phyloP scores from a whole-genome alignment of 192 early-diverging fungal genomes.

The Thamnidium elegans region DNA sequence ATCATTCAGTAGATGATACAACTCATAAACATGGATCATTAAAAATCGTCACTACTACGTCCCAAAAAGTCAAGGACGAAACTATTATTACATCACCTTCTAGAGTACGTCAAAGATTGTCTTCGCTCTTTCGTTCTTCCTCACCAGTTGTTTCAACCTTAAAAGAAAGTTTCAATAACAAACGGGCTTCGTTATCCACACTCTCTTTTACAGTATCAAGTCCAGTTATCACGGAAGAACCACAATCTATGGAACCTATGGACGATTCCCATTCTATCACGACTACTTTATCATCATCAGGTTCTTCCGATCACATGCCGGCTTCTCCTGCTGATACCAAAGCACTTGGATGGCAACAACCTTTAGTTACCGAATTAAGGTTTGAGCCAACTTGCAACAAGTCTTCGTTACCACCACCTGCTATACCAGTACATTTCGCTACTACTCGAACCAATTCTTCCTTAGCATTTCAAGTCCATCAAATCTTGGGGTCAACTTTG shows the following conservation, averaged over 20 bases:
- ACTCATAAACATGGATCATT: neutral
- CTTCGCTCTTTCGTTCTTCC: conserved; percentile 2
- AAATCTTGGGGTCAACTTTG: conserved; percentile 1
- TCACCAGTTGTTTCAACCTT: conserved; percentile 1
- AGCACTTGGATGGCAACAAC: neutral
- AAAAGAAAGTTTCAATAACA: neutral
- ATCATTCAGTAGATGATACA: neutral
- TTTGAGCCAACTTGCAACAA: too few species aligned
- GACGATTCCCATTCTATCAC: neutral
- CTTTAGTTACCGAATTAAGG: neutral
- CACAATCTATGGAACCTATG: neutral
- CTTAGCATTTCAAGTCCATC: neutral
- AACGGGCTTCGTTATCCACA: too few species aligned
- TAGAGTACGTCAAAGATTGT: conserved; percentile 7
- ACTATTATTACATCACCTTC: neutral
- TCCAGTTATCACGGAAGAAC: neutral
- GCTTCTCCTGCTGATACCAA: neutral
- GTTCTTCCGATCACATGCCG: conserved; percentile 4
- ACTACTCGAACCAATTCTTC: neutral
- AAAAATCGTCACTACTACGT: neutral
- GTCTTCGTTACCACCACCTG: too few species aligned
- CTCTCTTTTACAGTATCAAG: neutral
- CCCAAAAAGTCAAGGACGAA: too few species aligned
- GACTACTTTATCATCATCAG: neutral
- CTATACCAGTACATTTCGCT: neutral